Conservation (phyloP, 2,329 filamentous ascomycete genomes). For the Davidsoniella neocaledoniae region DNA sequence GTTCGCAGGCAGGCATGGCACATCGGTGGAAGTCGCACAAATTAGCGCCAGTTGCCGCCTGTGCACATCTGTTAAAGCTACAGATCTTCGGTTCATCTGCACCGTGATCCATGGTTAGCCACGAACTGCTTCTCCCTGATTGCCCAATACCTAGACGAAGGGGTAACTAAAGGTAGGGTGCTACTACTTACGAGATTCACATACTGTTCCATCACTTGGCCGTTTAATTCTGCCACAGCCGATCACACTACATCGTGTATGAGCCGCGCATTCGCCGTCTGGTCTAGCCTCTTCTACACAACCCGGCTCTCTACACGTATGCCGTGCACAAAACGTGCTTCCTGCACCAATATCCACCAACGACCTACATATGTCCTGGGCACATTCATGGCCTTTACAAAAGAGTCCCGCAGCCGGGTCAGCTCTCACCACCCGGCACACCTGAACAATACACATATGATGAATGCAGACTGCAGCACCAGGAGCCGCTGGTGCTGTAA, state of each 20-base stretch:
- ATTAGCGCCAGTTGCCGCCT: neutral
- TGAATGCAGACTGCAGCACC: slow-evolving; percentile 14
- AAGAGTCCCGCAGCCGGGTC: slow-evolving; percentile 1
- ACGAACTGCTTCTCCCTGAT: neutral
- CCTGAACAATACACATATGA: slow-evolving; percentile 14
- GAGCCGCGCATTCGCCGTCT: neutral
- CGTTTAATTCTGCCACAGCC: slow-evolving; percentile 2
- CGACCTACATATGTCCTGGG: neutral
- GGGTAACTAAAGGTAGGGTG: neutral
- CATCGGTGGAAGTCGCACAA: slow-evolving; percentile 6
- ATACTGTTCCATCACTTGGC: neutral
- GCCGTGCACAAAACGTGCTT: slow-evolving; percentile 6
- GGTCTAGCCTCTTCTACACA: slow-evolving; percentile 1
- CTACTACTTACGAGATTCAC: slow-evolving; percentile 3
- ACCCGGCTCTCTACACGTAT: slow-evolving; percentile 8
- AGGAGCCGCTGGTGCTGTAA: slow-evolving; percentile 1
- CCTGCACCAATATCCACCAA: neutral
- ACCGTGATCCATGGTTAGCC: no score
- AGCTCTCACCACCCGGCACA: slow-evolving; percentile 14
- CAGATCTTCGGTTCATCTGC: slow-evolving; percentile 8
- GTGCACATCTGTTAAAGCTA: slow-evolving; percentile 3
- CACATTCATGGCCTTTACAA: slow-evolving; percentile 3
- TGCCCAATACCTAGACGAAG: neutral
- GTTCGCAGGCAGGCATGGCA: neutral
- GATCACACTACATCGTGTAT: neutral